These are phyloP conservation scores for Sinapis alba DNA, from an alignment of 441 rosid genomes.

Conservation along the genomic window DNA sequence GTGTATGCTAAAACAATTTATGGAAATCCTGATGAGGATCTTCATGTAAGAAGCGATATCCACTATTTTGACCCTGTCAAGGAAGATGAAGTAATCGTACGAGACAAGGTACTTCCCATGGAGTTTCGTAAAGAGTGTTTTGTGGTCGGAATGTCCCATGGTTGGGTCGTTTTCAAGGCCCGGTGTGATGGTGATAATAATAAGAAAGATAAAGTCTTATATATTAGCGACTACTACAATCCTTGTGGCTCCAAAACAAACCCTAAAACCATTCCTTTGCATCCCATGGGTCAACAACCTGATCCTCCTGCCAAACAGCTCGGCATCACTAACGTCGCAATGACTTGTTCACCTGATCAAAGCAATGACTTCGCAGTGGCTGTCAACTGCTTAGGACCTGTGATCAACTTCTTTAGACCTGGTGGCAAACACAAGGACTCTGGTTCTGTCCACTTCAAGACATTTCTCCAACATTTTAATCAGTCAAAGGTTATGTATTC, in stretches of 20 bases:
- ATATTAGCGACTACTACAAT: conserved; percentile 3
- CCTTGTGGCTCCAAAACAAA: conserved; percentile 14
- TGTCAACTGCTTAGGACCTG: not conserved
- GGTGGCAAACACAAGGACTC: not conserved
- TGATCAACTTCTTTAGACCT: conserved; percentile 13
- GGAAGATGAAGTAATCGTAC: not conserved
- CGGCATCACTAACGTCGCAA: not conserved
- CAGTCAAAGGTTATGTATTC: not conserved
- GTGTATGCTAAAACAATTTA: not conserved
- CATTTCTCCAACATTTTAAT: not conserved
- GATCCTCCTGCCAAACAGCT: not conserved
- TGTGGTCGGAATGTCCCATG: conserved; percentile 20
- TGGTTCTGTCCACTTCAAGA: not conserved
- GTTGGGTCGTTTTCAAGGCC: conserved; percentile 15
- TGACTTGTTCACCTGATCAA: conserved; percentile 21
- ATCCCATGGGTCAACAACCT: not conserved
- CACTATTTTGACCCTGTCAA: conserved; percentile 17
- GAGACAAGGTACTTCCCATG: conserved; percentile 5
- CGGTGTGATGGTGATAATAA: not conserved
- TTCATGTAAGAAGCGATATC: not conserved
- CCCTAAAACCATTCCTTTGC: conserved; percentile 17
- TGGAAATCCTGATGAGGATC: not conserved
- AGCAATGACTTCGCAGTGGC: conserved; percentile 11
- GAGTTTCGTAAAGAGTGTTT: not conserved
- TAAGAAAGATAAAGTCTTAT: not conserved